These are phyloP conservation scores for Paraglomus occultum DNA, from an alignment of 192 early-diverging fungal species.

Conservation along the genomic window DNA sequence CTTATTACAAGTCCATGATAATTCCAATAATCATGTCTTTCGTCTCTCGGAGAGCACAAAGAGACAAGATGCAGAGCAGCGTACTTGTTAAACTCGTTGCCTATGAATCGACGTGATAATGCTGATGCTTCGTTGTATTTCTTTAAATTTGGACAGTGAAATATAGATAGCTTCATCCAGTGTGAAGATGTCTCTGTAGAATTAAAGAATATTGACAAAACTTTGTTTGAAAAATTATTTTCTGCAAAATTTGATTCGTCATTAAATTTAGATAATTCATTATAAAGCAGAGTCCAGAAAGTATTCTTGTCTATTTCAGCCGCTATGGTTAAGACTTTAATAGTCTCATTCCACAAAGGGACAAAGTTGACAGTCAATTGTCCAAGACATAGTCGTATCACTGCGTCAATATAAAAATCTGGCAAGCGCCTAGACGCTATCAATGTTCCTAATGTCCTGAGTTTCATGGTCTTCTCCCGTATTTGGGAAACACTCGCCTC, in stretches of 20 bases:
- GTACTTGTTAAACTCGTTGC: slow-evolving; percentile 31
- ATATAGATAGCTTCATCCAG: slow-evolving; percentile 27
- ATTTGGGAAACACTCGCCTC: slow-evolving; percentile 58
- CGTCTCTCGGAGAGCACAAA: slow-evolving; percentile 37
- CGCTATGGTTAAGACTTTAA: slow-evolving; percentile 52
- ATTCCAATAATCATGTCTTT: slow-evolving; percentile 70
- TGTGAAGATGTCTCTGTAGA: slow-evolving; percentile 21
- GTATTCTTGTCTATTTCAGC: slow-evolving; percentile 49
- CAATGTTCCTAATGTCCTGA: slow-evolving; percentile 71
- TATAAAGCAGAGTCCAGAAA: slow-evolving; percentile 63
- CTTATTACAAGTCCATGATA: slow-evolving; percentile 61
- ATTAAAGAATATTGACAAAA: slow-evolving; percentile 33
- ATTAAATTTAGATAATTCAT: slow-evolving; percentile 54
- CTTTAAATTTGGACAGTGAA: slow-evolving; percentile 53
- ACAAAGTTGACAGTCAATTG: slow-evolving; percentile 80
- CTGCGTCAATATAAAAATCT: slow-evolving; percentile 63
- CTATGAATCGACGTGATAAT: slow-evolving; percentile 36
- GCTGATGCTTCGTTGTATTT: slow-evolving; percentile 38
- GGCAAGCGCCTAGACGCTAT: slow-evolving; percentile 62
- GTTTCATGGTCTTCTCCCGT: slow-evolving; percentile 77
- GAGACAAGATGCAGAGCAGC: slow-evolving; percentile 46
- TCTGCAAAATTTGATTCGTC: slow-evolving; percentile 58
- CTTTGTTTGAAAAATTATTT: slow-evolving; percentile 46
- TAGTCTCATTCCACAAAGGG: slow-evolving; percentile 79
- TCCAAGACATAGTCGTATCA: slow-evolving; percentile 65